phyloP scores from a whole-genome alignment of 2,329 filamentous ascomycete species.

The Fusarium tricinctum region DNA sequence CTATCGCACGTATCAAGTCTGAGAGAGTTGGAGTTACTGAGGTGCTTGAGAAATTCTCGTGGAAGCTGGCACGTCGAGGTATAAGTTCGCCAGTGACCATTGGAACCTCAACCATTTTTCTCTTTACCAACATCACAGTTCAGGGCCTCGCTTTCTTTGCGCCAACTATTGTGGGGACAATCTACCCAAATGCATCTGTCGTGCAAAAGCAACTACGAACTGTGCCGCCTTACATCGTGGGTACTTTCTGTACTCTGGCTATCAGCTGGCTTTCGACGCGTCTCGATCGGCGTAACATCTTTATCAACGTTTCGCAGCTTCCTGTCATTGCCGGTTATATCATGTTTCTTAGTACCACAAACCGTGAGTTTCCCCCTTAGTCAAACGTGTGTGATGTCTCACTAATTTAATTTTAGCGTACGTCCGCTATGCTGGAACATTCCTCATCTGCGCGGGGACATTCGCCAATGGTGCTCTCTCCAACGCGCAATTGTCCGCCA shows the following conservation, averaged over 20 bases:
- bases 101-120: slow-evolving; percentile 67
- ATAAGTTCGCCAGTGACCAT: slow-evolving; percentile 63
- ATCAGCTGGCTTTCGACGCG: slow-evolving; percentile 55
- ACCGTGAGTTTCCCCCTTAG: slow-evolving; percentile 35
- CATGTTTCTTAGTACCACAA: slow-evolving; percentile 69
- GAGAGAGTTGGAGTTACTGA: slow-evolving; percentile 73
- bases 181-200: slow-evolving; percentile 68
- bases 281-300: slow-evolving; percentile 67
- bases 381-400: neutral
- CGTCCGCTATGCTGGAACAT: slow-evolving; percentile 73
- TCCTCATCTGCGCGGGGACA: slow-evolving; percentile 56
- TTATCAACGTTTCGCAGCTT: slow-evolving; percentile 67
- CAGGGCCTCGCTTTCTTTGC: slow-evolving; percentile 75
- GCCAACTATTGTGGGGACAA: slow-evolving; percentile 73
- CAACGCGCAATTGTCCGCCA: slow-evolving; percentile 32
- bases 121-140: slow-evolving; percentile 75
- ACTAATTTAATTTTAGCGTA: slow-evolving; percentile 32
- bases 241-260: slow-evolving; percentile 65
- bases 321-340: slow-evolving; percentile 73
- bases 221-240: slow-evolving; percentile 65
- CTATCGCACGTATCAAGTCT: slow-evolving; percentile 69
- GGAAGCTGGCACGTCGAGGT: slow-evolving; percentile 24
- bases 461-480: slow-evolving; percentile 61
- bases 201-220: slow-evolving; percentile 68
- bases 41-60: slow-evolving; percentile 38